phyloP scores from a whole-genome alignment of 345 rosid species.

The Hibiscus mutabilis region DNA sequence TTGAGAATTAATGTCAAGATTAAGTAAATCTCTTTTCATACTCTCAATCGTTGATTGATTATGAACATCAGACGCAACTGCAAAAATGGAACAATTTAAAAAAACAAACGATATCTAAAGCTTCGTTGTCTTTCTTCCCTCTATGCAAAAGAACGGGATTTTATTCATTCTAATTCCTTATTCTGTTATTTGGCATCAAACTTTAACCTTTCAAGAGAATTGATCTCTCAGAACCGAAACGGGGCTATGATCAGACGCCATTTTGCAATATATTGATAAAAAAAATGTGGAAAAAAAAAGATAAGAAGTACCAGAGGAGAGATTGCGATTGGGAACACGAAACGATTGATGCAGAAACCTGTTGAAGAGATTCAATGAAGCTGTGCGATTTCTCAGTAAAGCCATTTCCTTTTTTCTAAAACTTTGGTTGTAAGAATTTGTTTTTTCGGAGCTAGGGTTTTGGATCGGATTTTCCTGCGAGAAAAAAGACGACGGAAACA shows the following conservation, averaged over 20 bases:
- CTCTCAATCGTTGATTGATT: slow-evolving; percentile 35
- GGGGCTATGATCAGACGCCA: not conserved
- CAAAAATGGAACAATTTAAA: not conserved
- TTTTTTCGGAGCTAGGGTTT: not conserved
- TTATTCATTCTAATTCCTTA: not conserved
- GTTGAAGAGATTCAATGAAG: not conserved
- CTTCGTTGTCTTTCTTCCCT: not conserved
- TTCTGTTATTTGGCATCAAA: not conserved
- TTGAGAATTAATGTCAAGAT: slow-evolving; percentile 76
- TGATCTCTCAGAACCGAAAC: not conserved
- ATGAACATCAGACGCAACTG: not conserved
- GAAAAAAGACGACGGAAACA: not conserved
- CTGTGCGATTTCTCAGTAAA: not conserved
- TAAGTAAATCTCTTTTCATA: slow-evolving; percentile 54
- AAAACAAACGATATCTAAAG: not conserved
- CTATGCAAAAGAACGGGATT: not conserved
- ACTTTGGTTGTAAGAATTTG: not conserved
- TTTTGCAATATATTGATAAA: not conserved
- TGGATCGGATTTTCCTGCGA: not conserved
- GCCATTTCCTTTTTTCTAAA: not conserved
- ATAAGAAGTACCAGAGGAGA: not conserved
- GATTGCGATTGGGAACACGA: not conserved
- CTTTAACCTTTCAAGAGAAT: not conserved
- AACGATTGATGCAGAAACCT: not conserved
- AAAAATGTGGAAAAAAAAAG: not conserved